Percentiles rank a stretch among this genome's conserved stretches.
Conservation (phyloP, 163 green algal species). For the Chlamydomonas reinhardtii region DNA sequence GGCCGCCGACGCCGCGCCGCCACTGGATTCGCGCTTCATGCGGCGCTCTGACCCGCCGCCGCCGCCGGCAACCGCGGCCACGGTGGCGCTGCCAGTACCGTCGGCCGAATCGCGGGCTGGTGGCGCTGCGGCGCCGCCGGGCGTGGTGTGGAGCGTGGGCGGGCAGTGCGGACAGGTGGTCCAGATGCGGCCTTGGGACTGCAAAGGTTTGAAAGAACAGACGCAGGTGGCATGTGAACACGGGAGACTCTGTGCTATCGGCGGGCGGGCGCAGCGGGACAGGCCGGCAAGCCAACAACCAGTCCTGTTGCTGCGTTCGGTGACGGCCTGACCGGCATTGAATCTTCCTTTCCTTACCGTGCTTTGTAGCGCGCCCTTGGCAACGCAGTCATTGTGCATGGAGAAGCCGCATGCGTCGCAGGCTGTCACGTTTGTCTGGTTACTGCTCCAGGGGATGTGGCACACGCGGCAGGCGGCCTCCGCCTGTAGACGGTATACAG, state of each 20-base stretch:
- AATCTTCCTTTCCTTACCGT: too few relatives aligned
- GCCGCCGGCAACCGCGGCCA: neutral
- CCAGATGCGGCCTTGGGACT: neutral
- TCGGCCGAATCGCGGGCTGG: neutral
- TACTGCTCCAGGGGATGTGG: constrained; percentile 37
- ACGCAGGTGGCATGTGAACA: too few relatives aligned
- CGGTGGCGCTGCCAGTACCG: neutral
- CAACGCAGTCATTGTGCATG: constrained; percentile 45
- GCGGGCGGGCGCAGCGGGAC: too few relatives aligned
- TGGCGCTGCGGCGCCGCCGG: neutral
- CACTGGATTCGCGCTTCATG: too few relatives aligned
- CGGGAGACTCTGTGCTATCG: too few relatives aligned
- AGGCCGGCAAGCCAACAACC: too few relatives aligned
- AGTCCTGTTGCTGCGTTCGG: too few relatives aligned
- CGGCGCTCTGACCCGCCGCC: neutral
- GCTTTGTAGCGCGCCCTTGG: constrained; percentile 30
- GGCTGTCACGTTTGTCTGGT: constrained; percentile 3
- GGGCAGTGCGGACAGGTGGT: constrained; percentile 46
- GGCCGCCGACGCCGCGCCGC: too few relatives aligned
- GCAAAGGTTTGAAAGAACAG: too few relatives aligned
- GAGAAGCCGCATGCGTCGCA: constrained; percentile 37
- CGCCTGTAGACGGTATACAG: too few relatives aligned
- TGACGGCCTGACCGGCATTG: too few relatives aligned
- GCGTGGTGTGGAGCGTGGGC: neutral
- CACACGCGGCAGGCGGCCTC: constrained; percentile 40